Evolutionary conservation across 148 eudicot species (phyloP), one percentile per base, ranked within the genome.

Genomic region (Rhododendron molle): DNA sequence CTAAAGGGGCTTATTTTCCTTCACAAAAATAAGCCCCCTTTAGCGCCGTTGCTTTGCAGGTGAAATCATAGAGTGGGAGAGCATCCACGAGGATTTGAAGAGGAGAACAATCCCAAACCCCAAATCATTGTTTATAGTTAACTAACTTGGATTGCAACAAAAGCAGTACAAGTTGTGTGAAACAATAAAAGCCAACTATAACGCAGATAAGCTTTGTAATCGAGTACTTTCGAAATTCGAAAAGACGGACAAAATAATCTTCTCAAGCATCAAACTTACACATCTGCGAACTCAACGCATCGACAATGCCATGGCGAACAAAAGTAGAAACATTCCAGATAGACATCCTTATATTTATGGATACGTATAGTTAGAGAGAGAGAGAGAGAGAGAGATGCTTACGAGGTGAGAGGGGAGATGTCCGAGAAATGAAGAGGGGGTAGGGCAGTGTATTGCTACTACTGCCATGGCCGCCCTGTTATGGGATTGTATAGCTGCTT

Each of bases 351-450:
- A 15, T 30, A 50, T n/a, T 2, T 62, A 9, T n/a, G 12, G 12
- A 8, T 9, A n/a, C n/a, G 4, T 10, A 60, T 46, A 40, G 7
- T 40, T 40, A 40, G 36, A 76, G 8, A 58, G 85, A 56, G 46
- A 52, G 81, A 60, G 72, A 15, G 43, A 81, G 40, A 77, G 84
- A 20, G 32, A 80, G 85, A 83, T 28, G 21, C 52, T 88, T 86
- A 90, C 92, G 14, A 81, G 23, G 77, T 4, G 82, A 44, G 43
- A 78, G 38, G 81, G 84, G 28, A 78, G 32, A 40, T 83, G 85
- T 69, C 90, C 85, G 30, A 87, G 85, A 87, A 90, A 90, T 76
- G 90, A 86, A 79, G 89, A 83, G 49, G 85, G 30, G 20, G 16
- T 28, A 32, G 65, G 84, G 76, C 84, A 65, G 84, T 43, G 26